These are phyloP conservation scores for Capsicum baccatum DNA, from an alignment of 257 asterid genomes.

Conservation along the genomic window DNA sequence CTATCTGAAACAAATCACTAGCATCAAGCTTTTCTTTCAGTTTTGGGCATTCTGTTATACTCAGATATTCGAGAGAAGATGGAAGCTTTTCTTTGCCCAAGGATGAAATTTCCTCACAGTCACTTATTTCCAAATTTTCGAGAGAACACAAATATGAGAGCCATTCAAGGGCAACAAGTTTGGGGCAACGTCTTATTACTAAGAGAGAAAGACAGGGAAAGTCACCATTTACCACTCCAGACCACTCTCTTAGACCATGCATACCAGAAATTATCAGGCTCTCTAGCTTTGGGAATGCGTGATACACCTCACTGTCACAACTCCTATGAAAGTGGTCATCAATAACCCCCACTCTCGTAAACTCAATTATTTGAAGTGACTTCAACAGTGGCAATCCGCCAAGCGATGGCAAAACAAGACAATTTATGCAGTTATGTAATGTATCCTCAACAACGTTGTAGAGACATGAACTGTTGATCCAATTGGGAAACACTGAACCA, in stretches of 20 bases:
- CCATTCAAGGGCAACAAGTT: constrained; percentile 43
- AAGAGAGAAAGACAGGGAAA: constrained; percentile 44
- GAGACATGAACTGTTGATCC: constrained; percentile 55
- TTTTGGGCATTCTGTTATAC: constrained; percentile 45
- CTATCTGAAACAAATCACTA: constrained; percentile 39
- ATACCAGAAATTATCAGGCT: constrained; percentile 44
- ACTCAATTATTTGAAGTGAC: constrained; percentile 36
- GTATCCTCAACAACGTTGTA: constrained; percentile 41
- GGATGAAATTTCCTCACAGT: constrained; percentile 40
- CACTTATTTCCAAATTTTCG: constrained; percentile 40
- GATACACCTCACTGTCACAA: not conserved
- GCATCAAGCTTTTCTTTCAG: constrained; percentile 41
- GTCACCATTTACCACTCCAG: constrained; percentile 47
- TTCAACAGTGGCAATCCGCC: constrained; percentile 54
- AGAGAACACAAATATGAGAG: constrained; percentile 41
- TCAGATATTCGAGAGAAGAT: constrained; percentile 40
- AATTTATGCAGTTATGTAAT: constrained; percentile 48
- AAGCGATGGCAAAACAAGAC: constrained; percentile 48
- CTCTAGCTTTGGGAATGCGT: constrained; percentile 49
- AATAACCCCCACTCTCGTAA: constrained; percentile 43
- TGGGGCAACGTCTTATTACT: constrained; percentile 45
- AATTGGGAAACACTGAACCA: constrained; percentile 50
- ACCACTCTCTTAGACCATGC: constrained; percentile 50
- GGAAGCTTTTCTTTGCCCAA: constrained; percentile 50
- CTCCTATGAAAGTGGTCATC: constrained; percentile 37